Evolutionary conservation across 2,329 filamentous ascomycete genomes (phyloP).

Genomic region (Polychaeton citri): DNA sequence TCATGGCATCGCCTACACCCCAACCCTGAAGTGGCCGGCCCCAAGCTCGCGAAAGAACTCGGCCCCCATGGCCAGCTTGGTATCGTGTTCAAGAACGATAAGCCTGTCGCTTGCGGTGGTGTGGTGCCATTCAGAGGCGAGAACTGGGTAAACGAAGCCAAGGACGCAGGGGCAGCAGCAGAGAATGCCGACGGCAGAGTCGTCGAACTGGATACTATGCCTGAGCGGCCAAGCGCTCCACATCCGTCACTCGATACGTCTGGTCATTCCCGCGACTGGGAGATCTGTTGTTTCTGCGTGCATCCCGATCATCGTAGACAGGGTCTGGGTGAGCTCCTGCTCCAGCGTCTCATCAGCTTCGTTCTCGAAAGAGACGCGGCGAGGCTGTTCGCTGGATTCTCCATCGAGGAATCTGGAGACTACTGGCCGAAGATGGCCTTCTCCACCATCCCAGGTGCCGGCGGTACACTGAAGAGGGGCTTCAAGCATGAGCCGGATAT

Average conservation of each 20-base stretch:
- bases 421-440: slow-evolving; percentile 14
- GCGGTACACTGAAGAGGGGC: slow-evolving; percentile 12
- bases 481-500: slow-evolving; percentile 9
- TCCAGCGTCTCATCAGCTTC: slow-evolving; percentile 4
- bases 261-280: slow-evolving; percentile 7
- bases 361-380: slow-evolving; percentile 7
- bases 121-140: slow-evolving; percentile 10
- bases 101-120: slow-evolving; percentile 11
- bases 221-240: not conserved
- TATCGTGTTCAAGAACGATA: slow-evolving; percentile 6
- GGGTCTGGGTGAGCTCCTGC: slow-evolving; percentile 7
- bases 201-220: not conserved
- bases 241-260: not conserved
- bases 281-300: slow-evolving; percentile 16
- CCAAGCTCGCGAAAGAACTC: slow-evolving; percentile 9
- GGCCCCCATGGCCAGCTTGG: slow-evolving; percentile 8
- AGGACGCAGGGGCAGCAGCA: not conserved
- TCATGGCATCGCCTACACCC: slow-evolving; percentile 12
- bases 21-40: slow-evolving; percentile 5
- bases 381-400: slow-evolving; percentile 9
- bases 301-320: slow-evolving; percentile 7
- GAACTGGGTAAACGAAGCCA: slow-evolving; percentile 7
- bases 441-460: slow-evolving; percentile 6
- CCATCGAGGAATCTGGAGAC: slow-evolving; percentile 10
- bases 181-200: not conserved